Evolutionary conservation across 805 yeast species (phyloP).

Genomic region (Suhomyces sp.): DNA sequence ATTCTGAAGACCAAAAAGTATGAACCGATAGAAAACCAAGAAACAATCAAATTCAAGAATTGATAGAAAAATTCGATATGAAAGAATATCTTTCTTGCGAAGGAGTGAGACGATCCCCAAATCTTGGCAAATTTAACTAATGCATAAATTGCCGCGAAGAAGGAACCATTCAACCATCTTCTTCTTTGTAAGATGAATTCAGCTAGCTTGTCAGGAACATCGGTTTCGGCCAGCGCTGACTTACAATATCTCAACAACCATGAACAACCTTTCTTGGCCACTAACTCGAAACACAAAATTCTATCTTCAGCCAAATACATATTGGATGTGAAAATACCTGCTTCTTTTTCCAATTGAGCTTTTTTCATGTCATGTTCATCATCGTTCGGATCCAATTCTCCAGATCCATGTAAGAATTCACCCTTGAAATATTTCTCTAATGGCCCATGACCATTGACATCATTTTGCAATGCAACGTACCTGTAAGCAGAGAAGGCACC

Average conservation of each 20-base stretch:
- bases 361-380: constrained; percentile 45
- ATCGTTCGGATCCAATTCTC: constrained; percentile 58
- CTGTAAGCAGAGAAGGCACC: constrained; percentile 71
- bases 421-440: constrained; percentile 68
- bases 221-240: constrained; percentile 65
- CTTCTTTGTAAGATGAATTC: constrained; percentile 65
- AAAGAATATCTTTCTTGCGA: constrained; percentile 48
- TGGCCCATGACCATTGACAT: constrained; percentile 53
- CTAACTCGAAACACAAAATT: constrained; percentile 63
- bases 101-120: constrained; percentile 55
- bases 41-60: constrained; percentile 49
- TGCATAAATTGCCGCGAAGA: constrained; percentile 61
- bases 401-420: constrained; percentile 55
- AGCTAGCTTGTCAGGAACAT: constrained; percentile 62
- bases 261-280: constrained; percentile 53
- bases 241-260: constrained; percentile 67
- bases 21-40: constrained; percentile 66
- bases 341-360: constrained; percentile 38
- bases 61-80: constrained; percentile 60
- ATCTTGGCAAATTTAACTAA: constrained; percentile 55
- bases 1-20: constrained; percentile 63
- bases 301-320: constrained; percentile 74
- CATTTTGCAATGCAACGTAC: constrained; percentile 57
- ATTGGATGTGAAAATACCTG: constrained; percentile 61
- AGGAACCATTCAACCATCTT: constrained; percentile 70